Base-by-base conservation (phyloP, 148 eudicot genomes). In the Persicaria maculosa region DNA sequence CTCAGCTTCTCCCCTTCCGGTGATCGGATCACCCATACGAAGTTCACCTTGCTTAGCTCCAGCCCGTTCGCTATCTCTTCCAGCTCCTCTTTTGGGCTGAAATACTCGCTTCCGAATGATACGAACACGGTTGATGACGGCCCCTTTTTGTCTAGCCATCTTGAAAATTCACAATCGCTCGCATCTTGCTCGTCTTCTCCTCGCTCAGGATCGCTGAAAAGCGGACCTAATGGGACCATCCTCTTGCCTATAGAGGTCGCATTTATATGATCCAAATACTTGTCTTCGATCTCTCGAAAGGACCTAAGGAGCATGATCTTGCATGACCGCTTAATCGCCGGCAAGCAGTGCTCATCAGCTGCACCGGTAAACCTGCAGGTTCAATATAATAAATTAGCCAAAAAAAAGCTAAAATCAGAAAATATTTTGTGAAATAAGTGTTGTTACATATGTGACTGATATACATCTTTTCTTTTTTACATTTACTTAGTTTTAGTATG, bases 241-340 rank as follows among this genome's bases (percentile, higher is more conserved):
- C 48, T 73, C 50, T 73, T 73, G 19, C 5, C 58, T 31, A 15
- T 67, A 0, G 44, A 12, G 0, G 11, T 10, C 0, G 50, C 7
- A 40, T 19, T 44, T 19, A 54, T 4, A 55, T 36, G 50, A 73
- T 73, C 75, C 36, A 73, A 9, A 50, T 36, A 73, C 48, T 73
- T 55, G 11, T 50, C 75, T 73, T 73, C 75, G 12, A 73, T 43
- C 48, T 55, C 75, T 4, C 65, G 48, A 10, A 73, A 73, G 0
- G 75, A 16, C 16, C 17, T 73, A n/a, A 72, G 22, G 14, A 72
- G 61, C 2, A 72, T 5, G 22, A 72, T 22, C 45, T 72, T 25
- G n/a, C n/a, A 9, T 1, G 74, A 72, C 4, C 19, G 9, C 50
- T 50, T 69, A 19, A 31, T 1, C 2, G 40, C 40, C 40, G 40